These are phyloP conservation scores for Rauvolfia tetraphylla DNA, from an alignment of 257 asterid genomes.

Conservation along the genomic window DNA sequence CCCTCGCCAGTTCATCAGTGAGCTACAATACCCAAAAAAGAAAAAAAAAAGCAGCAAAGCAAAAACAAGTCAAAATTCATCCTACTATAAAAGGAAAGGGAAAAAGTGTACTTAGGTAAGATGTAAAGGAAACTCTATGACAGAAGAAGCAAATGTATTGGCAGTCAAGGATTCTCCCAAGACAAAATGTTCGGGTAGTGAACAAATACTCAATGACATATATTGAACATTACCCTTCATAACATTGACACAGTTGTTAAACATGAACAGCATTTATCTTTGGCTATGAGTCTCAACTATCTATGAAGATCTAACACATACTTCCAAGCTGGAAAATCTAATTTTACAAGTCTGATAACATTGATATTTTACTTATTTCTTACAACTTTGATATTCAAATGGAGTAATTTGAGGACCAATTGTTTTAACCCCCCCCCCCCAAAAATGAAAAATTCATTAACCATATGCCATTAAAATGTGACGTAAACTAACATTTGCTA, in stretches of 20 bases:
- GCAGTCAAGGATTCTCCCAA: not conserved
- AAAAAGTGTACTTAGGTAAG: not conserved
- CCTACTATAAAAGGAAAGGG: not conserved
- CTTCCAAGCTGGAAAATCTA: not conserved
- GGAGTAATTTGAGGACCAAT: not conserved
- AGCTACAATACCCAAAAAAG: slow-evolving; percentile 47
- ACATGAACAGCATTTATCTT: not conserved
- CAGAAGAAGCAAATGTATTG: not conserved
- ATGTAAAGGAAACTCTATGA: not conserved
- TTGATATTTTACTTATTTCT: not conserved
- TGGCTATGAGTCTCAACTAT: not conserved
- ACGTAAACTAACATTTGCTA: not conserved
- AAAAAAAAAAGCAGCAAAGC: slow-evolving; percentile 7
- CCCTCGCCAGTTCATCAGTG: slow-evolving; percentile 74
- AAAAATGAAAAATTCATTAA: not conserved
- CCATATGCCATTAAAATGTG: not conserved
- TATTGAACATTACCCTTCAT: not conserved
- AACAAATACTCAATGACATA: not conserved
- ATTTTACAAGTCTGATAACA: no score
- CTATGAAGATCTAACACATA: not conserved
- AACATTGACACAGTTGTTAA: not conserved
- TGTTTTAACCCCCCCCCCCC: not conserved
- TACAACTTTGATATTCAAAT: not conserved
- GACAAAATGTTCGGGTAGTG: not conserved
- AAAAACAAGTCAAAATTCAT: not conserved